These are phyloP conservation scores for Lepidium aucheri DNA, from an alignment of 345 rosid species.

Conservation along the genomic window DNA sequence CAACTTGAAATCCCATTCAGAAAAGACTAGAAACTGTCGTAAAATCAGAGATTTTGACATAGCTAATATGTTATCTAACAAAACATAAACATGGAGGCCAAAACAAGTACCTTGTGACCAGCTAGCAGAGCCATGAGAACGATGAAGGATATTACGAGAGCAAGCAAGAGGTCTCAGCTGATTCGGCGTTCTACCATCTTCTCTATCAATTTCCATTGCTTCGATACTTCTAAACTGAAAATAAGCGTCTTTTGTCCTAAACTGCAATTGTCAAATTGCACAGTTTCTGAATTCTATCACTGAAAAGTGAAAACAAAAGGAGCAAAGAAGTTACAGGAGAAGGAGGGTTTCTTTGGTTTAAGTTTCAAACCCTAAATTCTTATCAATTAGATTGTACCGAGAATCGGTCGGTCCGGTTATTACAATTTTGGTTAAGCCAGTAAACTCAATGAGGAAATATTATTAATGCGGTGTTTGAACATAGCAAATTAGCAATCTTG, in stretches of 20 bases:
- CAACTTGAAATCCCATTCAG: neutral
- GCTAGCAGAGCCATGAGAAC: slow-evolving; percentile 94
- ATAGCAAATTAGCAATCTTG: neutral
- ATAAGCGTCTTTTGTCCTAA: neutral
- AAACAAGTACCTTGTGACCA: slow-evolving; percentile 73
- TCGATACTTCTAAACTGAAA: neutral
- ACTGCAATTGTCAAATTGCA: neutral
- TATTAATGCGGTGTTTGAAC: slow-evolving; percentile 11
- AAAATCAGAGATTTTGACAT: neutral
- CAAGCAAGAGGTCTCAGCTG: slow-evolving; percentile 79
- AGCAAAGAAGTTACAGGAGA: neutral
- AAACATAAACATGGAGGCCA: neutral
- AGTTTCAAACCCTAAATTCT: neutral
- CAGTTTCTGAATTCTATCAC: neutral
- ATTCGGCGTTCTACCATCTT: slow-evolving; percentile 53
- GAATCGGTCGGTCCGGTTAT: neutral
- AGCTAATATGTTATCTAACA: neutral
- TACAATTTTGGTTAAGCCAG: neutral
- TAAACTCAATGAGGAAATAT: neutral
- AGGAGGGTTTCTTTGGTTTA: slow-evolving; percentile 18
- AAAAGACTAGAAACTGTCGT: neutral
- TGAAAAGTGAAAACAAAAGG: too few relatives aligned
- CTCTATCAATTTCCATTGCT: slow-evolving; percentile 55
- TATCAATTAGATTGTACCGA: neutral
- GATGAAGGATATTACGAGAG: slow-evolving; percentile 66